Evolutionary conservation across 2,329 filamentous ascomycete genomes (phyloP).

Genomic region (Phyllosticta capitalensis): DNA sequence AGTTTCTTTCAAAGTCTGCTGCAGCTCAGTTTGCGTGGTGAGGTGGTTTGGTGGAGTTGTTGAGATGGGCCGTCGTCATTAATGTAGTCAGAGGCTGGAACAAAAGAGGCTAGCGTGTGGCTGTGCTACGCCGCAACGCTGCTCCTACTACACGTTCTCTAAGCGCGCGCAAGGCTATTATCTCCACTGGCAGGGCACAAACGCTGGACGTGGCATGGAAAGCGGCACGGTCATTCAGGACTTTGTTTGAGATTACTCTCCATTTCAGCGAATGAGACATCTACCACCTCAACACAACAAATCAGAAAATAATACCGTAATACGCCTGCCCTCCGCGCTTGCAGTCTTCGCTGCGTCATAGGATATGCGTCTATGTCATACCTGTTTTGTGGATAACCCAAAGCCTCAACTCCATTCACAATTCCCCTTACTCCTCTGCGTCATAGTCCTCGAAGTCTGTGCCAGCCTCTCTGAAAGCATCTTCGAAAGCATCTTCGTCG

Average conservation of each 20-base stretch:
- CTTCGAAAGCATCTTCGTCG: neutral
- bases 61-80: neutral
- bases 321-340: neutral
- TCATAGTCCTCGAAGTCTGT: neutral
- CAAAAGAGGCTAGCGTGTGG: neutral
- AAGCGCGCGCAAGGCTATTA: neutral
- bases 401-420: neutral
- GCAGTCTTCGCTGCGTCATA: neutral
- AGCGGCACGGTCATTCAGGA: too few species aligned
- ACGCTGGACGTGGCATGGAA: too few species aligned
- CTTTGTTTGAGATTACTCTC: too few species aligned
- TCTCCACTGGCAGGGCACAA: neutral
- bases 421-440: neutral
- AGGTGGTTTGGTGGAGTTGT: neutral
- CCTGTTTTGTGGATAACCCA: neutral
- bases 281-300: too few species aligned
- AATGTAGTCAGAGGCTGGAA: neutral
- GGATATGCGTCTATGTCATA: neutral
- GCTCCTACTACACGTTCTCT: neutral
- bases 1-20: neutral
- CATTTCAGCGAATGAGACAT: too few species aligned
- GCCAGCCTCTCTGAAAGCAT: neutral
- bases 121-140: neutral
- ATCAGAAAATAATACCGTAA: too few species aligned
- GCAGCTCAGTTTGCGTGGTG: neutral